Conservation (phyloP, 352 stramenopile species). For the Phytophthora brassicae region DNA sequence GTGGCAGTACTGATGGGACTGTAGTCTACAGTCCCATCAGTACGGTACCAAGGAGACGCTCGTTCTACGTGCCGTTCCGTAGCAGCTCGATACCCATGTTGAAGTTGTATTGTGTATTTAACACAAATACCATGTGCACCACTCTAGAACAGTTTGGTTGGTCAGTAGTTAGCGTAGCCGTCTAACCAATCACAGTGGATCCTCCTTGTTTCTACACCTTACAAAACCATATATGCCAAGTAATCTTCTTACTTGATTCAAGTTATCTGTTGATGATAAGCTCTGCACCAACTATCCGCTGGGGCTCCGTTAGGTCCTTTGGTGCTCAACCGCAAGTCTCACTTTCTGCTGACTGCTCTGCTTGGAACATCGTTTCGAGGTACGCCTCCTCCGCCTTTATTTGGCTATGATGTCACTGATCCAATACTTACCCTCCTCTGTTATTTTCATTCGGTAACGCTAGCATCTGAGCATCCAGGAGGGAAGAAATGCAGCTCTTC, state of each 20-base stretch:
- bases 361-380: conserved; percentile 75
- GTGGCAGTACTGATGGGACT: background rate
- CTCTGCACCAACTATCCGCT: conserved; percentile 16
- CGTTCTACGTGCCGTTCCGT: no score
- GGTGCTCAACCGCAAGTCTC: conserved; percentile 31
- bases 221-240: conserved; percentile 13
- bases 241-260: background rate
- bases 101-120: conserved; percentile 6
- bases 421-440: conserved; percentile 11
- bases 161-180: conserved; percentile 21
- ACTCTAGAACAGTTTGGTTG: conserved; percentile 33
- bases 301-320: background rate
- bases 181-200: conserved; percentile 21
- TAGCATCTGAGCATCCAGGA: conserved; percentile 93
- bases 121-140: background rate
- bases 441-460: conserved; percentile 9
- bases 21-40: background rate
- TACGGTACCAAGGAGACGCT: no score
- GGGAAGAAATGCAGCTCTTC: conserved; percentile 95
- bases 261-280: conserved; percentile 7
- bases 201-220: background rate
- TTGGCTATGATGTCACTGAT: no score
- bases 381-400: conserved; percentile 24
- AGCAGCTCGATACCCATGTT: conserved; percentile 13
- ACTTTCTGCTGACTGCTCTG: conserved; percentile 94